phyloP scores from a whole-genome alignment of 176 grass and related monocot genomes.

The Typha latifolia region DNA sequence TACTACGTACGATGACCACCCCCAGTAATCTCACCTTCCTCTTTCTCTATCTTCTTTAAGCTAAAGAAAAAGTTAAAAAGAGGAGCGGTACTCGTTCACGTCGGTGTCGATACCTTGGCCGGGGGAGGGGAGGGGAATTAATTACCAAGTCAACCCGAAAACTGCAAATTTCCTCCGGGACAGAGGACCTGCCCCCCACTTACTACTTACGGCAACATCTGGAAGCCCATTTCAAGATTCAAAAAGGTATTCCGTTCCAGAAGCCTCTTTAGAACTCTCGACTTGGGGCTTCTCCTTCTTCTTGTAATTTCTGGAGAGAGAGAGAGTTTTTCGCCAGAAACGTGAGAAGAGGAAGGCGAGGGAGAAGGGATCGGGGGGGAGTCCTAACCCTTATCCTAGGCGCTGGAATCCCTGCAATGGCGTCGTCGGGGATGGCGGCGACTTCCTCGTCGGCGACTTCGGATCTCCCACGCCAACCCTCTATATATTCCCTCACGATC shows the following conservation, averaged over 20 bases:
- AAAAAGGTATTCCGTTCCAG: background rate
- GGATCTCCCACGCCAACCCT: constrained; percentile 56
- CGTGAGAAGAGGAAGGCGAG: background rate
- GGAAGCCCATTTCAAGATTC: no score
- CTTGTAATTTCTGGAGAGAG: background rate
- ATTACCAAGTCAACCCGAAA: no score
- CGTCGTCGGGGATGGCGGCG: constrained; percentile 59
- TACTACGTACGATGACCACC: no score
- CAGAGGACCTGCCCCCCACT: background rate
- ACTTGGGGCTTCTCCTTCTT: background rate
- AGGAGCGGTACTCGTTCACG: no score
- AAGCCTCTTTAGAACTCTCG: background rate
- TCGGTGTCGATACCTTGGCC: no score
- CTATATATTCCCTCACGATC: constrained; percentile 11
- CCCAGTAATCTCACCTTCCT: no score
- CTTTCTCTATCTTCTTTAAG: no score
- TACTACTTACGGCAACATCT: background rate
- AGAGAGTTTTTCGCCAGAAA: background rate
- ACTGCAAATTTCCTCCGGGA: no score
- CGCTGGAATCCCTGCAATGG: constrained; percentile 27
- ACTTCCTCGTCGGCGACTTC: constrained; percentile 49
- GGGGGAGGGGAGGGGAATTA: no score
- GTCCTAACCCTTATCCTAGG: background rate
- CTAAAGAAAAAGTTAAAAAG: no score
- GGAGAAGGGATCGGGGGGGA: background rate